Base-by-base conservation (phyloP, 2,329 filamentous ascomycete genomes). In the Penicillium sp. region DNA sequence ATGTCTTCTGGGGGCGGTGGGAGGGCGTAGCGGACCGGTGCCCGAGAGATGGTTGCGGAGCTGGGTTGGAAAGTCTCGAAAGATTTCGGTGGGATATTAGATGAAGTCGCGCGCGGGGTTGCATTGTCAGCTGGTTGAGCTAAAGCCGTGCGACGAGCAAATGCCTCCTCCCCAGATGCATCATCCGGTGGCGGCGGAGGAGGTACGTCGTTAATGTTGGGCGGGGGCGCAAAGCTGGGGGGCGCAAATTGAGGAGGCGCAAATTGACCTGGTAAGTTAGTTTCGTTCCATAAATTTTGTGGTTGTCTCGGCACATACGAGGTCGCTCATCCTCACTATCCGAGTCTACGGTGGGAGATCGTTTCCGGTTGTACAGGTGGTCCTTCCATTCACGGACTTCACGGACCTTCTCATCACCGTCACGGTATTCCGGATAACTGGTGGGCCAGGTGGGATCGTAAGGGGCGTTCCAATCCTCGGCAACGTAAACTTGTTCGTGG, bases 301-400 rank as follows among this genome's bases (percentile, higher is more conserved):
- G 9, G 21, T 34, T 32, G 31, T 3, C 34, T 11, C 5, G 1
- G 32, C 46, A 67, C 79, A 67, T 73, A 82, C 80, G 73, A 52
- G 72, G 74, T 36, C 70, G 70, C 49, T 80, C 75, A 51, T 80
- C 77, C 38, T 82, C 79, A 38, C 79, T 84, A 56, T 78, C 74
- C 54, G 79, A 73, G 58, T 78, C 77, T 60, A 75, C 74, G 52
- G 71, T 77, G 27, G 63, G 69, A 44, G 74, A 74, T 49, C 69
- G 74, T 56, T 72, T 79, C 63, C 92, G 89, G 13, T 86, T 85
- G 71, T 94, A 92, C 13, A 96, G 79, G 36, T 89, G 77, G 39
- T 87, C 85, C 70, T 92, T 95, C 92, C 92, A 97, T 65, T 95
- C 91, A 54, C 85, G 82, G 3, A 92, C 83, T 69, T 95, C 91